A percentile compares a stretch with the other conserved stretches of the same genome.
Evolutionary conservation across 2,329 filamentous ascomycete genomes (phyloP).

Genomic region (Epichloe sp.): DNA sequence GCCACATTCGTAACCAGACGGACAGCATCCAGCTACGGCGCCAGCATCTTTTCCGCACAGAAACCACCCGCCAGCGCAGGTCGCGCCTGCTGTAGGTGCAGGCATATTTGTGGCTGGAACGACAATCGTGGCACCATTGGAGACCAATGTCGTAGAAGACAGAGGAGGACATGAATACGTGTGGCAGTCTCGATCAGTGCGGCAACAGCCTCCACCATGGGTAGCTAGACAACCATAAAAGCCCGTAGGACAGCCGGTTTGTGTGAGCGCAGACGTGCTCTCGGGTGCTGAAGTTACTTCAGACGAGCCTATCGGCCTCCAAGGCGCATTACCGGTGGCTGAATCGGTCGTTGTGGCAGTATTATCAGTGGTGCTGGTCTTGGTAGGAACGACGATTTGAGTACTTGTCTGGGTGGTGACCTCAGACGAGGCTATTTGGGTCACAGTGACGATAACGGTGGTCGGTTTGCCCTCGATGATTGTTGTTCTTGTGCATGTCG

Average conservation of each 20-base stretch:
- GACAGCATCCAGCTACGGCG: constrained; percentile 73
- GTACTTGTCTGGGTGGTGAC: constrained; percentile 22
- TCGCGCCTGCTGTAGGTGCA: constrained; percentile 27
- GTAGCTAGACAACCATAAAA: constrained; percentile 85
- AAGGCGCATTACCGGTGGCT: constrained; percentile 29
- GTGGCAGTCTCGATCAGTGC: constrained; percentile 73
- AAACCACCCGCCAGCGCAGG: constrained; percentile 71
- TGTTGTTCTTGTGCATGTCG: constrained; percentile 27
- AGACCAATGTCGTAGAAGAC: constrained; percentile 48
- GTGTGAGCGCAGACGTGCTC: constrained; percentile 22
- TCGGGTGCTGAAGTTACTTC: constrained; percentile 23
- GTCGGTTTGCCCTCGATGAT: constrained; percentile 22
- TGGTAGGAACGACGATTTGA: constrained; percentile 5
- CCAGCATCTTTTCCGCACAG: constrained; percentile 45
- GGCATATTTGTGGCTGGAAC: constrained; percentile 41
- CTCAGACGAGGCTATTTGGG: constrained; percentile 21
- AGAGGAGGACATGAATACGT: constrained; percentile 62
- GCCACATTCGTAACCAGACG: constrained; percentile 61
- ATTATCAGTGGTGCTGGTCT: constrained; percentile 19
- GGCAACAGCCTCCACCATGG: constrained; percentile 76
- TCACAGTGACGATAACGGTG: constrained; percentile 29
- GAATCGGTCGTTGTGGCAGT: constrained; percentile 23
- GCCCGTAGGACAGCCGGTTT: constrained; percentile 60
- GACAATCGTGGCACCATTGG: constrained; percentile 56
- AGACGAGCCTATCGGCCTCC: constrained; percentile 24